Conservation (phyloP, 768 basidiomycete genomes). For the Termitomyces sp. region DNA sequence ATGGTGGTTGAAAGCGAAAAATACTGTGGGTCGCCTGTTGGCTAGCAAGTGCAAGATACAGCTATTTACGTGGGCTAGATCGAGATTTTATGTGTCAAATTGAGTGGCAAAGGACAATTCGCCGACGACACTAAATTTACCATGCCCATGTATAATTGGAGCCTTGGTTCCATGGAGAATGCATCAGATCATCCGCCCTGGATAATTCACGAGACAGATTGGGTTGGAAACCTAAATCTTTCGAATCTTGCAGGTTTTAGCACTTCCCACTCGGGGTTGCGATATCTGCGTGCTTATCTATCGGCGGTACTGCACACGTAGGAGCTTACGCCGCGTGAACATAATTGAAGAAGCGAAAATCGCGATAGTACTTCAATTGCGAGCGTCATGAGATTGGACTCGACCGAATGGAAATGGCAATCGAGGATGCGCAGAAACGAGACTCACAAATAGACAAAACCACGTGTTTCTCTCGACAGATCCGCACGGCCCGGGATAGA, state of each 20-base stretch:
- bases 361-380: neutral
- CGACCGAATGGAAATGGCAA: neutral
- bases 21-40: neutral
- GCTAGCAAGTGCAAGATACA: neutral
- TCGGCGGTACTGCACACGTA: neutral
- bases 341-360: conserved; percentile 4
- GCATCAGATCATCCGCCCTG: neutral
- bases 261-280: conserved; percentile 1
- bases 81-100: conserved; percentile 1
- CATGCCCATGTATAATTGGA: neutral
- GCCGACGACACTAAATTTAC: conserved; percentile 1
- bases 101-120: conserved; percentile 3
- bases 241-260: neutral
- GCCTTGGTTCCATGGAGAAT: neutral
- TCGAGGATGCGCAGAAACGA: no score
- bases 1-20: neutral
- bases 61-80: neutral
- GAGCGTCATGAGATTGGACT: neutral
- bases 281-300: conserved; percentile 7
- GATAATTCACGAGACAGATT: neutral
- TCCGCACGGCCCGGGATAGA: neutral
- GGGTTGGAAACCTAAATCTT: neutral
- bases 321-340: neutral
- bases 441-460: neutral
- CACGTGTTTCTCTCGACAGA: neutral